These are phyloP conservation scores for Infundibulicybe gibba DNA, from an alignment of 768 basidiomycete genomes.

Conservation along the genomic window DNA sequence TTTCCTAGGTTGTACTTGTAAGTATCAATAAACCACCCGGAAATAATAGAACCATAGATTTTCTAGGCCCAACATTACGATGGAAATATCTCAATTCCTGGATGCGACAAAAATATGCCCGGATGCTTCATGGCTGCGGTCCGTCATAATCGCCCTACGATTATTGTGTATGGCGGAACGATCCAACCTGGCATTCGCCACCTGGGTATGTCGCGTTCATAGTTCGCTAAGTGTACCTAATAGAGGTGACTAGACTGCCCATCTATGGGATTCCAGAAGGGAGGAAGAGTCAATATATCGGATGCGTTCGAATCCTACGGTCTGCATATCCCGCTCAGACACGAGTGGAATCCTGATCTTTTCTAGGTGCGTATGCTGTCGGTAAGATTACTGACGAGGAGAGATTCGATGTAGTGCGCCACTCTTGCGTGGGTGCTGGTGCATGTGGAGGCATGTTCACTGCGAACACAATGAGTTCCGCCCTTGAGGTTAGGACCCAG, in stretches of 20 bases:
- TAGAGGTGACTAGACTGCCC: slow-evolving; percentile 60
- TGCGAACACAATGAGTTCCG: slow-evolving; percentile 88
- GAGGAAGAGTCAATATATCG: slow-evolving; percentile 81
- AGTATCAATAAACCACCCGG: slow-evolving; percentile 3
- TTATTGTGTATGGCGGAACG: slow-evolving; percentile 86
- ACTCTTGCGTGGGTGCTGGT: slow-evolving; percentile 83
- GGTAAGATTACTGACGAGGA: slow-evolving; percentile 80
- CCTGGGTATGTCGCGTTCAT: slow-evolving; percentile 36
- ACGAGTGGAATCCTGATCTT: not conserved
- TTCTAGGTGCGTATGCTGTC: slow-evolving; percentile 65
- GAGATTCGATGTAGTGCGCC: slow-evolving; percentile 78
- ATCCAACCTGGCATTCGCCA: slow-evolving; percentile 76
- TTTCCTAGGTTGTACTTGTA: slow-evolving; percentile 54
- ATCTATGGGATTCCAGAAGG: slow-evolving; percentile 69
- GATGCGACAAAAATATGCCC: slow-evolving; percentile 94
- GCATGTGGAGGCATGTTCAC: slow-evolving; percentile 91
- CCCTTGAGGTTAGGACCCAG: slow-evolving; percentile 48
- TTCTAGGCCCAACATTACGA: slow-evolving; percentile 83
- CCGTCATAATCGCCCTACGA: slow-evolving; percentile 84
- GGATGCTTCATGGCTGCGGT: slow-evolving; percentile 84
- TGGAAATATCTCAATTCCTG: slow-evolving; percentile 81
- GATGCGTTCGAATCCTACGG: slow-evolving; percentile 87
- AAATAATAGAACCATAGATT: not conserved
- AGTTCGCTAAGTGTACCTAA: slow-evolving; percentile 26
- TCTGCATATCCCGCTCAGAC: slow-evolving; percentile 16